These are phyloP conservation scores for Boletus bicolor DNA, from an alignment of 768 basidiomycete genomes.

Conservation along the genomic window DNA sequence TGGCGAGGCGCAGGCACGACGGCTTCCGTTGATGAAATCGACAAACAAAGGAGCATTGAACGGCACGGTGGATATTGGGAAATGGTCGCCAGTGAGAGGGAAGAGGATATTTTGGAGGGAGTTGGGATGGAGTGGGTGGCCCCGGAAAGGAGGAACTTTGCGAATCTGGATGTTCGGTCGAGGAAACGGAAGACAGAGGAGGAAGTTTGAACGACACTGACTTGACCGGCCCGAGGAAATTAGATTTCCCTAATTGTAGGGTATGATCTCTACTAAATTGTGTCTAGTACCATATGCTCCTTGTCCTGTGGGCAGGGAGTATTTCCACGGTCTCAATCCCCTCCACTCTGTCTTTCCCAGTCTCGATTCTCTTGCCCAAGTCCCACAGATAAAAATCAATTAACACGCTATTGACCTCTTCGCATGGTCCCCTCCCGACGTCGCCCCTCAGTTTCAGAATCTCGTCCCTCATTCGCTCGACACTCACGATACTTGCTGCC, in stretches of 20 bases:
- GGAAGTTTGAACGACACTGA: background rate
- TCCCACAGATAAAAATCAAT: slow-evolving; percentile 95
- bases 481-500: slow-evolving; percentile 75
- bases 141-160: slow-evolving; percentile 27
- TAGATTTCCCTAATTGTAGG: slow-evolving; percentile 13
- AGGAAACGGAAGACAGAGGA: slow-evolving; percentile 1
- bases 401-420: slow-evolving; percentile 64
- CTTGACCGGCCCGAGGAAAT: background rate
- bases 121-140: slow-evolving; percentile 27
- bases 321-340: slow-evolving; percentile 55
- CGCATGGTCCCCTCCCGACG: slow-evolving; percentile 22
- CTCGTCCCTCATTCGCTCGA: slow-evolving; percentile 67
- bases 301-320: slow-evolving; percentile 71
- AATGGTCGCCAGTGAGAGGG: slow-evolving; percentile 20
- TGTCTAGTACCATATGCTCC: slow-evolving; percentile 81
- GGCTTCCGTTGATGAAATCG: background rate
- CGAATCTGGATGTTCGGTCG: slow-evolving; percentile 7
- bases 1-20: slow-evolving; percentile 34
- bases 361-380: slow-evolving; percentile 72
- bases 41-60: slow-evolving; percentile 6
- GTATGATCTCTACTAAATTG: slow-evolving; percentile 1
- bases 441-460: slow-evolving; percentile 38
- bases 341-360: slow-evolving; percentile 54
- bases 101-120: slow-evolving; percentile 26
- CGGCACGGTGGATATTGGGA: slow-evolving; percentile 22